These are phyloP conservation scores for Vigna trinervia DNA, from an alignment of 306 rosid species.

Conservation along the genomic window DNA sequence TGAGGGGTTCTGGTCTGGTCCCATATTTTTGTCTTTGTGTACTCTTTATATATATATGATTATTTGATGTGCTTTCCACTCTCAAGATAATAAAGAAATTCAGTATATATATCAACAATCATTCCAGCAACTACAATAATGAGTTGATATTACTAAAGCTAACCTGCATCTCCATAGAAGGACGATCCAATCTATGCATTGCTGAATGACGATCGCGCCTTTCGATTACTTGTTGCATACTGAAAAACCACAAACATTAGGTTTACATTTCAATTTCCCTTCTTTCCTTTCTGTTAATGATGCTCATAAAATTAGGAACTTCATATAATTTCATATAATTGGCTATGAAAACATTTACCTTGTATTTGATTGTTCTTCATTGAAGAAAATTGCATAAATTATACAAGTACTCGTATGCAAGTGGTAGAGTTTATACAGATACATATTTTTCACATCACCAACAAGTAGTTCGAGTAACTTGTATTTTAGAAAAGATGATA, in stretches of 20 bases:
- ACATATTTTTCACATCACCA: not conserved
- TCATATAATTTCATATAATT: not conserved
- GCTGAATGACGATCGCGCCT: slow-evolving; percentile 43
- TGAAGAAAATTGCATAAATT: not conserved
- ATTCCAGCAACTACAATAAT: slow-evolving; percentile 6
- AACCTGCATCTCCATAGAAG: slow-evolving; percentile 43
- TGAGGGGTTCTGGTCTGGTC: too few species aligned
- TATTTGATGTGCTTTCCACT: too few species aligned
- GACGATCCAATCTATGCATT: not conserved
- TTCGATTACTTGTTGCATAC: slow-evolving; percentile 47
- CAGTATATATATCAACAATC: not conserved
- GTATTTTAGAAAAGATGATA: not conserved
- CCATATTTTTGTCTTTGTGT: too few species aligned
- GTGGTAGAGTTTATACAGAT: not conserved
- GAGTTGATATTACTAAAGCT: not conserved
- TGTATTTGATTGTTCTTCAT: not conserved
- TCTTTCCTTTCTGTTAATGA: not conserved
- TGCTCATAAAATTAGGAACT: slow-evolving; percentile 30
- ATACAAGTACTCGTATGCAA: too few species aligned
- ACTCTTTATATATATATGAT: too few species aligned
- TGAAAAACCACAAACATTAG: slow-evolving; percentile 30
- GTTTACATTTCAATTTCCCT: not conserved
- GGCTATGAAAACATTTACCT: not conserved
- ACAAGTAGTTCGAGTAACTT: not conserved
- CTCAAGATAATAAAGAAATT: too few species aligned